These are phyloP conservation scores for Ophiostoma pallidulum DNA, from an alignment of 2,329 filamentous ascomycete genomes.

Conservation along the genomic window DNA sequence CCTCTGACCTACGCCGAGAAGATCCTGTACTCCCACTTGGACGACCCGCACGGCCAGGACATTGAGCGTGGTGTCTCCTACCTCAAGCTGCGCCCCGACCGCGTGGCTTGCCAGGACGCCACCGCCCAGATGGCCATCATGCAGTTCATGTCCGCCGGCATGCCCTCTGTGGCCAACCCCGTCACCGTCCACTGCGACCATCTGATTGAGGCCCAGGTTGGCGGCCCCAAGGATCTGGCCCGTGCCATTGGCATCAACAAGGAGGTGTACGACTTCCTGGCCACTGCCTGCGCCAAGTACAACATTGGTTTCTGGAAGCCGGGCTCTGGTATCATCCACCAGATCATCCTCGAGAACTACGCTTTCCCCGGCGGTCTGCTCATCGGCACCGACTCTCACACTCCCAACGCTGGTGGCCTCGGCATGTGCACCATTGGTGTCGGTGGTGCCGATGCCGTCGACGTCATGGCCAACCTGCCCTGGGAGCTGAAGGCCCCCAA, in stretches of 20 bases:
- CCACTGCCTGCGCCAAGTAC: slow-evolving; percentile 93
- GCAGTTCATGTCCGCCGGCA: slow-evolving; percentile 98
- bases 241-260: slow-evolving; percentile 92
- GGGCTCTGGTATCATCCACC: slow-evolving; percentile 98
- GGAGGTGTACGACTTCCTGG: slow-evolving; percentile 97
- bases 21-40: slow-evolving; percentile 97
- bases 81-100: slow-evolving; percentile 91
- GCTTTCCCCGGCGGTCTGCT: slow-evolving; percentile 97
- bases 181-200: slow-evolving; percentile 98
- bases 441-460: slow-evolving; percentile 94
- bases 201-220: slow-evolving; percentile 94
- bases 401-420: slow-evolving; percentile 92
- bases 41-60: slow-evolving; percentile 91
- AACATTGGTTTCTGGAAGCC: slow-evolving; percentile 99
- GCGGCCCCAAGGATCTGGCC: slow-evolving; percentile 86
- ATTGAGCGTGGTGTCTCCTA: slow-evolving; percentile 94
- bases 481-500: slow-evolving; percentile 99
- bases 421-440: slow-evolving; percentile 94
- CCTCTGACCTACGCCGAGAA: slow-evolving; percentile 96
- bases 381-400: slow-evolving; percentile 94
- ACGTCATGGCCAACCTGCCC: slow-evolving; percentile 93
- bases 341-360: slow-evolving; percentile 98
- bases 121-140: slow-evolving; percentile 99
- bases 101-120: slow-evolving; percentile 98
- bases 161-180: slow-evolving; percentile 90